phyloP scores from a whole-genome alignment of 208 protist species.

The Wallacemonas sp. region DNA sequence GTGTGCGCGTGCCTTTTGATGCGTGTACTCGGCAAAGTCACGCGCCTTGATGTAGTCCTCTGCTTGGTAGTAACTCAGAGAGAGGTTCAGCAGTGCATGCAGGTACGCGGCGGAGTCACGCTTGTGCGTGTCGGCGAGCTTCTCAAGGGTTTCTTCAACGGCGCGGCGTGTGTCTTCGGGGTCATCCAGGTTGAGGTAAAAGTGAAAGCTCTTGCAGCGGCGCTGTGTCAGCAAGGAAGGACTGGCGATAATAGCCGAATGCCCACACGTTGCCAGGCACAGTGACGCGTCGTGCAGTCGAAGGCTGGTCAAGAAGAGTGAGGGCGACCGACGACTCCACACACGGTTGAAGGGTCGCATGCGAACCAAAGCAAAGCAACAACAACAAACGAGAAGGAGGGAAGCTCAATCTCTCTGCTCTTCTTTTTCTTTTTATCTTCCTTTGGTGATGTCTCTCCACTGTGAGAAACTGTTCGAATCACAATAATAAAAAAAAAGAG shows the following conservation, averaged over 20 bases:
- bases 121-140: constrained; percentile 48
- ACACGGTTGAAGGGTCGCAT: constrained; percentile 2
- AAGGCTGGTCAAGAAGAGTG: too few species aligned
- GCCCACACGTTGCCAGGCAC: too few species aligned
- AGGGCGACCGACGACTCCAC: too few species aligned
- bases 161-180: constrained; percentile 66
- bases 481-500: too few species aligned
- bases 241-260: background rate
- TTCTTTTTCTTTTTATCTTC: constrained; percentile 8
- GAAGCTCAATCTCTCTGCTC: too few species aligned
- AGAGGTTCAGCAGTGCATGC: constrained; percentile 71
- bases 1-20: constrained; percentile 45
- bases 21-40: constrained; percentile 53
- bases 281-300: too few species aligned
- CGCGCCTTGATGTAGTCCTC: constrained; percentile 61
- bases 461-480: too few species aligned
- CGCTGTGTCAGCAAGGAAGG: constrained; percentile 6
- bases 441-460: constrained; percentile 12
- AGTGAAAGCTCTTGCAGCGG: constrained; percentile 56
- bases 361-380: background rate
- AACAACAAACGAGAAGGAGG: constrained; percentile 3
- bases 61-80: constrained; percentile 65
- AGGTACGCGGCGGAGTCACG: constrained; percentile 58
- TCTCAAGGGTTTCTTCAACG: constrained; percentile 55
- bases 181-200: constrained; percentile 82